phyloP scores from a whole-genome alignment of 306 rosid species.

The Dryas octopetala region DNA sequence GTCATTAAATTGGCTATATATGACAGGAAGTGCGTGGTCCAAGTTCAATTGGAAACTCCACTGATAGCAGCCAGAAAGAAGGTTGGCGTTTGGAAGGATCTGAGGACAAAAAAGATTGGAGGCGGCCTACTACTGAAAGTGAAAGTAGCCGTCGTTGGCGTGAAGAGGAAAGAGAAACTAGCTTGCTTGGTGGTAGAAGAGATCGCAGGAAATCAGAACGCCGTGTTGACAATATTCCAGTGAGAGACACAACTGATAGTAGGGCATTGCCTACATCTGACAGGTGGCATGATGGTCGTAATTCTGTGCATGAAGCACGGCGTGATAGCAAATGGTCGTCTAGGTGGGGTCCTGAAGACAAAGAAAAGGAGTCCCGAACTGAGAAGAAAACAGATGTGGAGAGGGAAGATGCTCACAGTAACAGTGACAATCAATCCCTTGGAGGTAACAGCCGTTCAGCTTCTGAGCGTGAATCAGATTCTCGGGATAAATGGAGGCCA shows the following conservation, averaged over 20 bases:
- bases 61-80: constrained; percentile 49
- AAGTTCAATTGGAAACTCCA: constrained; percentile 39
- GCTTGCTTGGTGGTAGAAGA: constrained; percentile 55
- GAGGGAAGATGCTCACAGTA: constrained; percentile 47
- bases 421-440: constrained; percentile 41
- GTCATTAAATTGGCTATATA: not conserved
- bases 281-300: constrained; percentile 60
- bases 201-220: constrained; percentile 61
- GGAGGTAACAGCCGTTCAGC: constrained; percentile 41
- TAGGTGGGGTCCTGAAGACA: constrained; percentile 68
- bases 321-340: constrained; percentile 65
- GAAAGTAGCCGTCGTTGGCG: constrained; percentile 65
- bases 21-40: constrained; percentile 50
- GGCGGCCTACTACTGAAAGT: constrained; percentile 43
- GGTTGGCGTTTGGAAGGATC: constrained; percentile 59
- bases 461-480: constrained; percentile 56
- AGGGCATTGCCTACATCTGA: constrained; percentile 44
- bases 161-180: constrained; percentile 67
- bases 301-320: constrained; percentile 43
- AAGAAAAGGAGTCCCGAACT: constrained; percentile 53
- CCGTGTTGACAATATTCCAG: constrained; percentile 39
- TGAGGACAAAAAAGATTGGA: constrained; percentile 56
- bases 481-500: constrained; percentile 74
- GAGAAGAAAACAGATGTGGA: constrained; percentile 52
- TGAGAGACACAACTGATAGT: constrained; percentile 46